These are phyloP conservation scores for Oryza glumipatula DNA, from an alignment of 176 grass and related monocot genomes.

Conservation along the genomic window DNA sequence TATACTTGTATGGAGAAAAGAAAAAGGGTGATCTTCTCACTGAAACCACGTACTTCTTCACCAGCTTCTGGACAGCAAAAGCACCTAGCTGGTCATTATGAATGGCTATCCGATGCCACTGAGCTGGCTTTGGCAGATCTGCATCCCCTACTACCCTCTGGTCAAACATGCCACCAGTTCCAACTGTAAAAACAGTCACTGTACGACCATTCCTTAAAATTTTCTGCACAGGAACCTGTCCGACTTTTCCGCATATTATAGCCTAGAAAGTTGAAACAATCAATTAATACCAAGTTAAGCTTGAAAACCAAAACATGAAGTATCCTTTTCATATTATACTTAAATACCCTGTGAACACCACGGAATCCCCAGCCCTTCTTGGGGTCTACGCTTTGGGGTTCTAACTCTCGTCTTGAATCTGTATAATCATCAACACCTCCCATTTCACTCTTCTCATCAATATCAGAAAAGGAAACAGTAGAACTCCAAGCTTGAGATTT, in stretches of 20 bases:
- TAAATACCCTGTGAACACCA: constrained; percentile 78
- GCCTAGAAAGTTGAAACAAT: constrained; percentile 60
- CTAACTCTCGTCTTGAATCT: constrained; percentile 61
- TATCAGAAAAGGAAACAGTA: constrained; percentile 58
- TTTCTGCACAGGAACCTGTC: constrained; percentile 85
- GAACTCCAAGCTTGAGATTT: constrained; percentile 61
- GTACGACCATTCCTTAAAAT: constrained; percentile 82
- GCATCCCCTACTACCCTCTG: constrained; percentile 67
- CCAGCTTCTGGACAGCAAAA: constrained; percentile 81
- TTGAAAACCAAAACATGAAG: constrained; percentile 23
- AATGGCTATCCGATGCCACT: constrained; percentile 90
- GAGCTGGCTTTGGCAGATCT: constrained; percentile 74
- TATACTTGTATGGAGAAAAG: constrained; percentile 32
- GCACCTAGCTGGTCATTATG: constrained; percentile 69
- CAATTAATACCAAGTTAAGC: constrained; percentile 7
- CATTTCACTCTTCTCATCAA: constrained; percentile 52
- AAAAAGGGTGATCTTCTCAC: background rate
- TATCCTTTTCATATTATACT: constrained; percentile 9
- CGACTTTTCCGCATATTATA: constrained; percentile 91
- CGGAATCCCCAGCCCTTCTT: constrained; percentile 77
- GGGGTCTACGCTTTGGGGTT: constrained; percentile 67
- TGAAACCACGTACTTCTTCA: constrained; percentile 78
- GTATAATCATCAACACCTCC: constrained; percentile 32
- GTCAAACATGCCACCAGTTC: constrained; percentile 94
- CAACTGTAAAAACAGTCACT: constrained; percentile 87